phyloP scores from a whole-genome alignment of 441 rosid species.

The Erodium moschatum region DNA sequence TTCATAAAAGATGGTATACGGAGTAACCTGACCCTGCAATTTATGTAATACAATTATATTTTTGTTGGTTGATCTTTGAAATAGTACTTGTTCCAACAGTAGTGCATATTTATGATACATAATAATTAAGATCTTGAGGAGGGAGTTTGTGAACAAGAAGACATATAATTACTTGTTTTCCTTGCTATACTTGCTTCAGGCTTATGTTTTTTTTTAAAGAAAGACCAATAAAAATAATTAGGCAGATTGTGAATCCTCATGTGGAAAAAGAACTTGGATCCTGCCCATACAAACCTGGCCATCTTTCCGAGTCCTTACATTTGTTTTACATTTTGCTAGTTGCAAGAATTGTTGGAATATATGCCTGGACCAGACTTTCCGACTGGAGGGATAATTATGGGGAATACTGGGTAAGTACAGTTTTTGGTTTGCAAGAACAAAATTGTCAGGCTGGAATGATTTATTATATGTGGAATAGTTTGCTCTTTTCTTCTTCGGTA shows the following conservation, averaged over 20 bases:
- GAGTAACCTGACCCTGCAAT: background rate
- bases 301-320: background rate
- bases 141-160: background rate
- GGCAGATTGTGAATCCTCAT: background rate
- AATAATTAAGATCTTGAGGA: background rate
- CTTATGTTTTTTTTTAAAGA: background rate
- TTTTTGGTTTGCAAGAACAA: slow-evolving; percentile 13
- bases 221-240: background rate
- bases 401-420: slow-evolving; percentile 67
- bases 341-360: slow-evolving; percentile 93
- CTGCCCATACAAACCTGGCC: background rate
- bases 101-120: background rate
- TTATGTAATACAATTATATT: background rate
- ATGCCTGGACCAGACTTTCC: slow-evolving; percentile 99
- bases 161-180: background rate
- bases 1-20: background rate
- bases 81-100: background rate
- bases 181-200: background rate
- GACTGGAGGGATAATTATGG: slow-evolving; percentile 94
- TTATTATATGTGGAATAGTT: background rate
- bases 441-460: background rate
- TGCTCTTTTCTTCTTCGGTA: background rate
- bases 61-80: background rate
- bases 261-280: background rate
- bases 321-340: slow-evolving; percentile 29